phyloP scores from a whole-genome alignment of 306 rosid species.

The Corylus heterophylla region DNA sequence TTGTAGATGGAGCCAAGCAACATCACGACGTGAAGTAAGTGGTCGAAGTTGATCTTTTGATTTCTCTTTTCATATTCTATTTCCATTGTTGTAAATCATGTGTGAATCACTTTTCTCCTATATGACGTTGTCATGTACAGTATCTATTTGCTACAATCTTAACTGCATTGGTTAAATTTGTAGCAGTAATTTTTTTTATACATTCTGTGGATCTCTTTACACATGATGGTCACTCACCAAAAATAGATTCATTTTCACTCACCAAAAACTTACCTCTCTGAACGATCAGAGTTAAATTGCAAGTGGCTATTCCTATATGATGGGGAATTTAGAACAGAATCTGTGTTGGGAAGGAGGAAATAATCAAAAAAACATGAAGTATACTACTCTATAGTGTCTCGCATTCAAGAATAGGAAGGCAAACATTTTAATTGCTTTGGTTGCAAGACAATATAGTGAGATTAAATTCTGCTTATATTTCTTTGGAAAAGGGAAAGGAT shows the following conservation, averaged over 20 bases:
- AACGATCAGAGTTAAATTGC: neutral
- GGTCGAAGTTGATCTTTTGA: slow-evolving; percentile 5
- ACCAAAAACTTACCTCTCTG: neutral
- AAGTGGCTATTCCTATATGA: neutral
- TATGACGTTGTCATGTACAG: neutral
- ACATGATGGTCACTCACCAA: neutral
- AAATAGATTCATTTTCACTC: neutral
- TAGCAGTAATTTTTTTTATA: neutral
- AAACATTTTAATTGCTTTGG: neutral
- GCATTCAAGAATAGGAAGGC: neutral
- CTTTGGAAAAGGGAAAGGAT: neutral
- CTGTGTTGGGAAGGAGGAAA: neutral
- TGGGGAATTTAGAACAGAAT: neutral
- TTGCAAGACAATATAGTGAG: neutral
- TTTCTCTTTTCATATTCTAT: slow-evolving; percentile 14
- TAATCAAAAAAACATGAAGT: neutral
- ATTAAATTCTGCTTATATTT: neutral
- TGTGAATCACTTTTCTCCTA: neutral
- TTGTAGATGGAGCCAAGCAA: slow-evolving; percentile 82
- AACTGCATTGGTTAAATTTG: neutral
- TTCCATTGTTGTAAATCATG: neutral
- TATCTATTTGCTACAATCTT: neutral
- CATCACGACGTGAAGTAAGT: slow-evolving; percentile 85
- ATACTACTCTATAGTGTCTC: neutral
- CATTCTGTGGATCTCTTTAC: neutral